Evolutionary conservation across 1,139 yeast genomes (phyloP), one percentile per base, ranked within the genome.

Genomic region (Candida glucosophila): DNA sequence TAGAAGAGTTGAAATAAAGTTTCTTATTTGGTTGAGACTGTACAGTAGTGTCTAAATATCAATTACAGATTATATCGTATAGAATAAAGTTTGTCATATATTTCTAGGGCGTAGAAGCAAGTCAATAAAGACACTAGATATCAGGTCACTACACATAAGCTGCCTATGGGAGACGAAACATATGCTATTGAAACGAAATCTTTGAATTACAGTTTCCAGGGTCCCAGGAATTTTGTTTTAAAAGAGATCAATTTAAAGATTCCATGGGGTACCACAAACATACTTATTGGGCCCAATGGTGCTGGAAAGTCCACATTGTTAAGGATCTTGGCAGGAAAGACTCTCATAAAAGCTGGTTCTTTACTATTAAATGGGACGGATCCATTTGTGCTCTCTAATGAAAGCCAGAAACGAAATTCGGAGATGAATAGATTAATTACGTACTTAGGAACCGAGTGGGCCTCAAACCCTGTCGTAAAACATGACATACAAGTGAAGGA

Each of bases 401-500:
- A 47, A 24, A 51, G 52, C 30, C 41, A 44, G 20, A 58, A 58
- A 27, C 55, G 54, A 30, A 63, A 64, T 35, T 52, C 67, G 6
- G 69, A 64, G 36, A 63, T 63, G 33, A 64, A 64, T 39, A 55
- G 51, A 34, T 53, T 55, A 32, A 61, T 63, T 29, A 82, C 95
- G 0, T 90, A 90, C 48, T 58, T 90, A 25, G 98, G 98, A 3
- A 90, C 97, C 0, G 98, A 90, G 49, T 90, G 98, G 98, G 95
- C 95, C 5, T 73, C 82, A 28, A 90, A 86, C 54, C 83, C 88
- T 12, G 76, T 86, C 25, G 92, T 88, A 3, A 77, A 88, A 42
- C 64, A 95, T 37, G 98, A 90, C 48, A 82, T 90, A 31, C 85
- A 93, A 0, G 96, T 90, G 5, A 67, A 77, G 15, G 71, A 81